Percentiles rank a stretch among this genome's conserved stretches.
These are phyloP conservation scores for Lodderomyces pseudojiufengensis DNA, from an alignment of 1,139 yeast species.

Conservation along the genomic window DNA sequence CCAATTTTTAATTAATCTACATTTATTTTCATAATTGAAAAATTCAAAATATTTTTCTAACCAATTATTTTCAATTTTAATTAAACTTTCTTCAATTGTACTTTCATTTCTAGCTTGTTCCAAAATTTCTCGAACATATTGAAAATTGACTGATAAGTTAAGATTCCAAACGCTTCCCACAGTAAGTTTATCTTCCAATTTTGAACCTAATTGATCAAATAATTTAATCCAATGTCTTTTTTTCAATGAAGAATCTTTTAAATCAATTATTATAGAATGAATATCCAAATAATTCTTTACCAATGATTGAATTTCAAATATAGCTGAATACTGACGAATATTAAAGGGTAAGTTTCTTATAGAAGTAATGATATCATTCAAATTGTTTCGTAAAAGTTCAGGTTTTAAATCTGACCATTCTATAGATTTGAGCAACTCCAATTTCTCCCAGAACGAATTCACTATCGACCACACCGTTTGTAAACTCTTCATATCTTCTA, in stretches of 20 bases:
- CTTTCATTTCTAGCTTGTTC: conserved; percentile 73
- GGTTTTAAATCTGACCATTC: conserved; percentile 55
- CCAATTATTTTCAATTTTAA: conserved; percentile 51
- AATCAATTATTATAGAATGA: conserved; percentile 40
- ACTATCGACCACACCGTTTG: conserved; percentile 66
- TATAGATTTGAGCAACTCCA: conserved; percentile 39
- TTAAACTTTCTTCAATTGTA: conserved; percentile 56
- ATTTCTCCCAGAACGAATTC: conserved; percentile 50
- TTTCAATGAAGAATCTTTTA: conserved; percentile 57
- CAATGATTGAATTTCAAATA: conserved; percentile 51
- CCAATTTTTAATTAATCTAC: conserved; percentile 68
- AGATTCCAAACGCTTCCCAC: conserved; percentile 65
- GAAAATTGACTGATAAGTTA: conserved; percentile 45
- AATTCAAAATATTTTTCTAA: conserved; percentile 45
- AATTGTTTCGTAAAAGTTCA: conserved; percentile 41
- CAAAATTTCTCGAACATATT: conserved; percentile 46
- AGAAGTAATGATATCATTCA: conserved; percentile 49
- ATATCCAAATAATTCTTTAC: conserved; percentile 41
- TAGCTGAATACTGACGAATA: conserved; percentile 67
- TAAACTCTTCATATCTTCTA: conserved; percentile 56
- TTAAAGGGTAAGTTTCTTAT: conserved; percentile 56
- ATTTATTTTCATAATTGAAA: conserved; percentile 51
- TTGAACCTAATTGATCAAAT: conserved; percentile 30
- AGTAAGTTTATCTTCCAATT: conserved; percentile 15
- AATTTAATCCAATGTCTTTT: conserved; percentile 71